Base-by-base conservation (phyloP, 83 land plant genomes). In the Picea abies region DNA sequence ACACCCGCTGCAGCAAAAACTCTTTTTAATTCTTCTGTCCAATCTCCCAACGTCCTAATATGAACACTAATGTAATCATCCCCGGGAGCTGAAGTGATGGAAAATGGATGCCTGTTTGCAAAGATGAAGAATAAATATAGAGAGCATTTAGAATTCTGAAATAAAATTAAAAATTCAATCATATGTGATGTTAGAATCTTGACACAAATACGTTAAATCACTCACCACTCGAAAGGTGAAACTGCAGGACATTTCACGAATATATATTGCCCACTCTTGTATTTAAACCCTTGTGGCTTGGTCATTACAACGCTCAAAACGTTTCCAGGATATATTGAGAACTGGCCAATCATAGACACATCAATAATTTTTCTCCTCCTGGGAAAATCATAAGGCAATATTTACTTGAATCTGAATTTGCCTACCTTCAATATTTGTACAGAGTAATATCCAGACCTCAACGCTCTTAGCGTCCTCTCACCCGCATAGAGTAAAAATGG, bases 231-330 rank as follows among this genome's bases (percentile, higher is more conserved):
- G 81, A 97, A 94, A 60, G 97, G 93, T 49, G 99, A 97, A 61
- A 97, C 89, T 22, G 90, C 86, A 12, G 99, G 97, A 65, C 99
- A 97, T 63, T 97, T 91, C 41, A 96, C 84, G 83, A 95, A 97
- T 83, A 94, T 93, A 82, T 97, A 97, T 87, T 94, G 96, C 39
- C 99, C 99, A 82, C 99, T 97, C 83, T 95, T 94, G 83, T 97
- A 97, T 44, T 85, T 88, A 81, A 97, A 97, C 20, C 90, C 89
- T 2, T 86, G 87, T 11, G 99, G 99, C 86, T 94, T 97, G 23
- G 99, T 90, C 94, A 97, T 95, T 73, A 92, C 90, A 67, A 97
- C 84, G 5, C 97, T 90, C 11, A 97, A 89, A 64, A 96, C 98
- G 80, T 96, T 96, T 11, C 99, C 99, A 65, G 97, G 92, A 82